Conservation (phyloP, 2,329 filamentous ascomycete species). For the Ophiostoma perfectum region DNA sequence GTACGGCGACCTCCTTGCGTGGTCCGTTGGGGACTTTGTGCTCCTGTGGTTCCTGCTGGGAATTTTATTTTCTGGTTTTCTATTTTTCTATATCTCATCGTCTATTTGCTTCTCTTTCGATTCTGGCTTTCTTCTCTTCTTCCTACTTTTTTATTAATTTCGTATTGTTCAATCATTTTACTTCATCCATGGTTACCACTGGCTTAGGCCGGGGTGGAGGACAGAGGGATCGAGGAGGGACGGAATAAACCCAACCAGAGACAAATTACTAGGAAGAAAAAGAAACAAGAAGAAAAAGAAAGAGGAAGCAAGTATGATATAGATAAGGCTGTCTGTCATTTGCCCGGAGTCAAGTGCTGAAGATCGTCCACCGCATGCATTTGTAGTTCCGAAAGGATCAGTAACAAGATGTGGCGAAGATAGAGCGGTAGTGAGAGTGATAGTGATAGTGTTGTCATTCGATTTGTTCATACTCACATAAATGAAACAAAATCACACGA, state of each 20-base stretch:
- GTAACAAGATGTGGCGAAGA: background rate
- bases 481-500: background rate
- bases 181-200: no score
- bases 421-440: background rate
- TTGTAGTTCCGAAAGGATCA: background rate
- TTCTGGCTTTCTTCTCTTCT: background rate
- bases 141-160: background rate
- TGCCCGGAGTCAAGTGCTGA: background rate
- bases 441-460: background rate
- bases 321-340: background rate
- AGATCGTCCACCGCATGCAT: background rate
- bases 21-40: background rate
- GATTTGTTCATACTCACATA: background rate
- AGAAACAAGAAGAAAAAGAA: no score
- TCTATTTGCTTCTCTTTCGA: background rate
- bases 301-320: background rate
- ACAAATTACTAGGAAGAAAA: no score
- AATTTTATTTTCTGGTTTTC: background rate
- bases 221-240: no score
- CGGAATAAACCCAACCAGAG: no score
- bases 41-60: no score
- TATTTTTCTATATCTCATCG: background rate
- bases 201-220: no score
- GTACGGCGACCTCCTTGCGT: slow-evolving; percentile 2
- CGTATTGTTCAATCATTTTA: no score